Percentiles rank a stretch among this genome's conserved stretches.
Conservation (phyloP, 192 early-diverging fungal species). For the Podila horticola region DNA sequence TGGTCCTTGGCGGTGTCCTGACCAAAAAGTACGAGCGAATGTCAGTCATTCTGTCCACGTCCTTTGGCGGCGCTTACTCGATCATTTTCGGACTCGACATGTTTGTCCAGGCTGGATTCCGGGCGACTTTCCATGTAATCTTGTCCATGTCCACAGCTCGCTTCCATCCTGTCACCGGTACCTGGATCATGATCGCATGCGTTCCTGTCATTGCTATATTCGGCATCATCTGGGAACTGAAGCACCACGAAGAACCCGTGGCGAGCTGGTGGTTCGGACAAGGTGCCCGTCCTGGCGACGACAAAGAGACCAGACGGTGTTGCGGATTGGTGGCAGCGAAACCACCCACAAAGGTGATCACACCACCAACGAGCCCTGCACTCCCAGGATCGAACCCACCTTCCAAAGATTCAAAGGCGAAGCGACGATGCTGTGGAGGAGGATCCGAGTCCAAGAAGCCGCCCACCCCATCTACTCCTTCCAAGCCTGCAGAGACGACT, state of each 20-base stretch:
- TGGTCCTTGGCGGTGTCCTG: slow-evolving; percentile 25
- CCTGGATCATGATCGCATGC: slow-evolving; percentile 50
- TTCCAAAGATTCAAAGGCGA: background rate
- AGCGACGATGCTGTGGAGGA: background rate
- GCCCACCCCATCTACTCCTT: too few species aligned
- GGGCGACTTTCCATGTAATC: slow-evolving; percentile 46
- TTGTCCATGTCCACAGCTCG: slow-evolving; percentile 21
- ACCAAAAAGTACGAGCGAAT: slow-evolving; percentile 38
- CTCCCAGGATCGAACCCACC: background rate
- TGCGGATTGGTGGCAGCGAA: background rate
- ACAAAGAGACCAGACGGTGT: slow-evolving; percentile 10
- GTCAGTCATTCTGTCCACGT: slow-evolving; percentile 48
- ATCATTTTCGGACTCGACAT: slow-evolving; percentile 54
- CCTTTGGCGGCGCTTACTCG: slow-evolving; percentile 45
- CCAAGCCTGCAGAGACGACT: too few species aligned
- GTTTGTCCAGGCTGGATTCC: slow-evolving; percentile 48
- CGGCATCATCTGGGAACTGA: slow-evolving; percentile 45
- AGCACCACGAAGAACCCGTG: slow-evolving; percentile 42
- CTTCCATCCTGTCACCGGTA: slow-evolving; percentile 31
- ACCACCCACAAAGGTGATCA: background rate
- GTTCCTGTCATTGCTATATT: slow-evolving; percentile 37
- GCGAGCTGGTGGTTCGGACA: slow-evolving; percentile 41
- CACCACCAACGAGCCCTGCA: background rate
- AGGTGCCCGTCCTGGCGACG: slow-evolving; percentile 34
- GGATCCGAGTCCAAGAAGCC: background rate